A percentile compares a stretch with the other conserved stretches of the same genome.
These are phyloP conservation scores for Neurospora pannonica DNA, from an alignment of 495 filamentous ascomycete species.

Conservation along the genomic window DNA sequence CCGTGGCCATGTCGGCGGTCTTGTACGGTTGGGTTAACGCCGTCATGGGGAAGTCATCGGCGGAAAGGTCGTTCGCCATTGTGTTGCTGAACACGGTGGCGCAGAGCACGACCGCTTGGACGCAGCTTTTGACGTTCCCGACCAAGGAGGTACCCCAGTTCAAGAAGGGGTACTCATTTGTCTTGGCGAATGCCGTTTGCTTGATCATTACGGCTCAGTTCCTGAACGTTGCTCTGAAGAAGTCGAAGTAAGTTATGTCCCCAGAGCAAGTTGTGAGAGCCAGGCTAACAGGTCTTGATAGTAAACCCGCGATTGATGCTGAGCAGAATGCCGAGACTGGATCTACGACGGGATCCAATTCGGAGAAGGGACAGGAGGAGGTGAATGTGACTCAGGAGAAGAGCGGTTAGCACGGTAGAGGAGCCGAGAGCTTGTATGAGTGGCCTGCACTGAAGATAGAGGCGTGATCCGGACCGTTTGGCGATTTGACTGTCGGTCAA, in stretches of 20 bases:
- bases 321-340: background rate
- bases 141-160: slow-evolving; percentile 30
- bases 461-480: background rate
- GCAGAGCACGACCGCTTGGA: slow-evolving; percentile 28
- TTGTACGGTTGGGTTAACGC: slow-evolving; percentile 29
- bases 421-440: fast-evolving
- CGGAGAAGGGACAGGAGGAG: background rate
- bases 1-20: slow-evolving; percentile 24
- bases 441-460: background rate
- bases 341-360: background rate
- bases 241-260: slow-evolving; percentile 16
- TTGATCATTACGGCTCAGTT: slow-evolving; percentile 32
- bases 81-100: slow-evolving; percentile 22
- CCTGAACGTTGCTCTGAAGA: slow-evolving; percentile 18
- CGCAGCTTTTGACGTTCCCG: slow-evolving; percentile 31
- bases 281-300: background rate
- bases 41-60: slow-evolving; percentile 17
- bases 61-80: slow-evolving; percentile 20
- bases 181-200: slow-evolving; percentile 35
- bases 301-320: background rate
- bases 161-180: slow-evolving; percentile 40
- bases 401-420: background rate
- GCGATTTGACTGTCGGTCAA: background rate
- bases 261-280: background rate
- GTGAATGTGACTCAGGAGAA: background rate